A percentile compares a stretch with the other conserved stretches of the same genome.
Conservation (phyloP, 2,329 filamentous ascomycete species). For the Colletotrichum sp. region DNA sequence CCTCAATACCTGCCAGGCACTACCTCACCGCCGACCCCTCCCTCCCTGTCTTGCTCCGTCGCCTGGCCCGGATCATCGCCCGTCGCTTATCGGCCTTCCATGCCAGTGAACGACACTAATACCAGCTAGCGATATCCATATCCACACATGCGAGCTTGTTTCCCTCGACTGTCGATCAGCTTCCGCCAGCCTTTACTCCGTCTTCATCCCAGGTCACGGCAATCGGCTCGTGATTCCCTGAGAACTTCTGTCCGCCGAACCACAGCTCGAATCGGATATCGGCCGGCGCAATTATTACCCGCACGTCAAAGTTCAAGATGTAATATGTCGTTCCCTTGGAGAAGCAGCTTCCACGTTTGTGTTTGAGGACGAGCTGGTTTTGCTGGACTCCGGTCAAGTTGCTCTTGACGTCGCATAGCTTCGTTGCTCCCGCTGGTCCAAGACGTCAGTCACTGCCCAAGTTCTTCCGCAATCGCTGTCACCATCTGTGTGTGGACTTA, state of each 20-base stretch:
- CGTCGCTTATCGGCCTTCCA: neutral
- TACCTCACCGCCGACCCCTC: neutral
- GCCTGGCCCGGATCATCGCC: neutral
- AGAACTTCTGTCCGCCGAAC: slow-evolving; percentile 44
- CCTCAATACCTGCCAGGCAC: neutral
- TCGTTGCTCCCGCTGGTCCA: slow-evolving; percentile 37
- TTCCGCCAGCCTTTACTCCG: slow-evolving; percentile 16
- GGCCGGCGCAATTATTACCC: slow-evolving; percentile 59
- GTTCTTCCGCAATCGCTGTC: neutral
- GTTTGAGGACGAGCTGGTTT: slow-evolving; percentile 40
- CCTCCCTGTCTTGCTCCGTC: neutral
- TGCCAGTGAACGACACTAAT: neutral
- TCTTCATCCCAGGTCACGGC: slow-evolving; percentile 38
- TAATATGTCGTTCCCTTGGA: slow-evolving; percentile 40
- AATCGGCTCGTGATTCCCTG: slow-evolving; percentile 42
- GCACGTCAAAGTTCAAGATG: slow-evolving; percentile 51
- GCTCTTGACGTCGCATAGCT: slow-evolving; percentile 44
- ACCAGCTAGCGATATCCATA: neutral
- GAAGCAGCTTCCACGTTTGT: slow-evolving; percentile 38
- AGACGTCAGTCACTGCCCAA: neutral
- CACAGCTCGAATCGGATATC: slow-evolving; percentile 55
- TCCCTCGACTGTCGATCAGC: neutral
- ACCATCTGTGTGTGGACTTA: slow-evolving; percentile 23
- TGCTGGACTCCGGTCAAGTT: slow-evolving; percentile 44
- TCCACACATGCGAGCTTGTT: neutral